phyloP scores from a whole-genome alignment of 768 basidiomycete genomes.

The Floccularia luteovirens region DNA sequence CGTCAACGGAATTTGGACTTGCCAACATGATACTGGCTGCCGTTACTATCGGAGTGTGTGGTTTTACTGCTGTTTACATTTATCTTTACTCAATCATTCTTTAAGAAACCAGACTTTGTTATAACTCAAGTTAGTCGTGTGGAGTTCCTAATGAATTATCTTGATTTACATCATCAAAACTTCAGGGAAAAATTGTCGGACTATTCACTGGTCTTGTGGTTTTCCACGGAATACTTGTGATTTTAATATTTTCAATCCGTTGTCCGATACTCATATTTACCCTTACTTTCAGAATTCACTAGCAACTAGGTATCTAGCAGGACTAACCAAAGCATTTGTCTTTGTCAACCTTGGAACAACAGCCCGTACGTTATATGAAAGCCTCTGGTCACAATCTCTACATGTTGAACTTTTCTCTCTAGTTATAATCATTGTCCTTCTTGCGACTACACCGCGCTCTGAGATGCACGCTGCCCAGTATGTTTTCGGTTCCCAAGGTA shows the following conservation, averaged over 20 bases:
- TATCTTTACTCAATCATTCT: background rate
- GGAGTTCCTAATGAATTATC: background rate
- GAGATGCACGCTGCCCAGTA: conserved; percentile 80
- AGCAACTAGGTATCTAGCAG: conserved; percentile 68
- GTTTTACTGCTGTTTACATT: background rate
- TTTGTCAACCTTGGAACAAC: conserved; percentile 85
- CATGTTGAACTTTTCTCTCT: conserved; percentile 5
- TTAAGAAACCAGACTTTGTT: background rate
- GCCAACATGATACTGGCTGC: conserved; percentile 79
- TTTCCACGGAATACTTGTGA: conserved; percentile 65
- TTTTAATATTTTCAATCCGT: conserved; percentile 10
- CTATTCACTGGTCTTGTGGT: conserved; percentile 72
- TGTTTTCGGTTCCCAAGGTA: conserved; percentile 70
- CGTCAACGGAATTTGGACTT: conserved; percentile 81
- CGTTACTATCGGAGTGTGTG: conserved; percentile 46
- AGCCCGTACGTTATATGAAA: too few relatives aligned
- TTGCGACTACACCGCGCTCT: conserved; percentile 61
- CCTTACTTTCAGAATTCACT: conserved; percentile 47
- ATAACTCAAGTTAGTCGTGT: background rate
- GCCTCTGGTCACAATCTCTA: conserved; percentile 1
- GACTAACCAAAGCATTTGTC: conserved; percentile 69
- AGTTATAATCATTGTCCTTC: conserved; percentile 82
- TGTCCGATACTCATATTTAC: background rate
- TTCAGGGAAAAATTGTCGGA: conserved; percentile 61
- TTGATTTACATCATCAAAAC: background rate